Evolutionary conservation across 2,329 filamentous ascomycete species (phyloP), one percentile per base, ranked within the genome.

Genomic region (Pseudocercospora pini-densiflorae): DNA sequence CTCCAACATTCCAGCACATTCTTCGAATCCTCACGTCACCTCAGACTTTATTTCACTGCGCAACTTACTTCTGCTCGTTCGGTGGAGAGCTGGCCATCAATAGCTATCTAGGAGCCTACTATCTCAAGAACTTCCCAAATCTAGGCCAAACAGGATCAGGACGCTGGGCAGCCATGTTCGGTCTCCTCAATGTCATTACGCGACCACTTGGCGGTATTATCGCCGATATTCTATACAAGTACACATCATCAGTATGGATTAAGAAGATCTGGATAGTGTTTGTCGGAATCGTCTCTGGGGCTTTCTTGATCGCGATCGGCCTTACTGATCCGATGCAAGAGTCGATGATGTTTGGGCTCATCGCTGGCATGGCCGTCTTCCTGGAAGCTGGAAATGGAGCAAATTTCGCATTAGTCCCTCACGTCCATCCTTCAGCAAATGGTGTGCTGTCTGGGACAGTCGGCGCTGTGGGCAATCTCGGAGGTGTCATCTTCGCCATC

Each of bases 371-470:
- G 81, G 92, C 91, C 0, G 84, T 97, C 75, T 97, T 96, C 81
- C 80, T 93, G 49, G 92, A 96, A 77, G 92, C 90, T 1, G 89
- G 89, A 51, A 97, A 97, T 76, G 93, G 93, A 0, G 90, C 92
- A 45, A 94, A 92, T 80, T 97, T 95, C 78, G 88, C 92, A 0
- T 85, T 97, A 8, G 90, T 97, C 21, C 93, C 93, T 3, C 93
- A 97, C 76, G 90, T 97, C 1, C 90, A 93, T 78, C 92, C 92
- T 0, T 86, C 85, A 67, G 91, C 92, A 67, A 97, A 97, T 78
- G 93, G 92, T 77, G 80, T 88, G 62, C 84, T 97, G 12, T 91
- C 89, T 0, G 93, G 93, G 16, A 82, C 91, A 31, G 89, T 92
- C 0, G 93, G 93, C 7, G 92, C 91, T 0, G 84, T 87, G 9